Percentiles rank a stretch among this genome's conserved stretches.
Evolutionary conservation across 2,329 filamentous ascomycete species (phyloP).

Genomic region (Apiospora phragmitis): DNA sequence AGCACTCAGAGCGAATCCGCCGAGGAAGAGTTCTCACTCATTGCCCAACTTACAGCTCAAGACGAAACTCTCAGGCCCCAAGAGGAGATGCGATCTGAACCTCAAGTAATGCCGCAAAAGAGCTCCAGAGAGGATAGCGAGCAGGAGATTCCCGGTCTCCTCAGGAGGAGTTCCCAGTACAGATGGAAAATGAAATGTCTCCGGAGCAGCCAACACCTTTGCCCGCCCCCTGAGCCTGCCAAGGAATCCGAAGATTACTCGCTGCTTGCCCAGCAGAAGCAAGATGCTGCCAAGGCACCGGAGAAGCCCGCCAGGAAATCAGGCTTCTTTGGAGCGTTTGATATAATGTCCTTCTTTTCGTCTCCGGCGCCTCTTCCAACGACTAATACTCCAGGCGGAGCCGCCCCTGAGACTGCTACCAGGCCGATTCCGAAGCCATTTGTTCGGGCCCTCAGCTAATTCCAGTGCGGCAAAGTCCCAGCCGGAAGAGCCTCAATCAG

Average conservation of each 20-base stretch:
- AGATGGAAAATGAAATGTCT: neutral
- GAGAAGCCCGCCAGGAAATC: conserved; percentile 25
- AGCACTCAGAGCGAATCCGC: conserved; percentile 6
- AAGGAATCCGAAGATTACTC: neutral
- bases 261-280: conserved; percentile 6
- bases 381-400: conserved; percentile 16
- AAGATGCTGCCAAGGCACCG: conserved; percentile 21
- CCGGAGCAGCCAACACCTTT: neutral
- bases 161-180: neutral
- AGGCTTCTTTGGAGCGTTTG: conserved; percentile 37
- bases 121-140: neutral
- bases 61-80: neutral
- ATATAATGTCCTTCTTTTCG: conserved; percentile 58
- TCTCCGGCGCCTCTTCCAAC: conserved; percentile 48
- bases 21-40: conserved; percentile 4
- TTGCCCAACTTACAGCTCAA: neutral
- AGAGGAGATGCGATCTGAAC: neutral
- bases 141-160: neutral
- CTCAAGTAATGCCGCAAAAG: neutral
- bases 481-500: conserved; percentile 29
- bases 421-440: neutral
- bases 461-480: conserved; percentile 21
- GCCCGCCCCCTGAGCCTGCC: neutral
- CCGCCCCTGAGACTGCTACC: neutral
- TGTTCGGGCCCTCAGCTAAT: conserved; percentile 14